Conservation (phyloP, 2,329 filamentous ascomycete species). For the Scedosporium apiospermum region DNA sequence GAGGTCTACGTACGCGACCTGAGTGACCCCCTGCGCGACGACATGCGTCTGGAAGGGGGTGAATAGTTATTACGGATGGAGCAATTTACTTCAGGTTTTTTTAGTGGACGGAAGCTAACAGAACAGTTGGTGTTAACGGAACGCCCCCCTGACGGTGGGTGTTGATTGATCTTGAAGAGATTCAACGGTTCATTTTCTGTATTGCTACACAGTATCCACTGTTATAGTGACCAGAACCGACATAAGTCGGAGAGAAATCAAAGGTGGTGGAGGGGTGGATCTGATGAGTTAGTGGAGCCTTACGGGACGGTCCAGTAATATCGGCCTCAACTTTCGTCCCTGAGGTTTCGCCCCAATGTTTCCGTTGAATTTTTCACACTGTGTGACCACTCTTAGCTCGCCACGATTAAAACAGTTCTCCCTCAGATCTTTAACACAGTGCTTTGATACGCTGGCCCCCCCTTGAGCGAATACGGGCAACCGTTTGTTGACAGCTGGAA, state of each 20-base stretch:
- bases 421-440: not conserved
- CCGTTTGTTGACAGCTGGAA: too few relatives aligned
- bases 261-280: not conserved
- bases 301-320: not conserved
- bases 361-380: not conserved
- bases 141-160: too few relatives aligned
- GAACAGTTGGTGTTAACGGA: too few relatives aligned
- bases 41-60: conserved; percentile 3
- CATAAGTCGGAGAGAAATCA: not conserved
- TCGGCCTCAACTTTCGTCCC: not conserved
- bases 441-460: too few relatives aligned
- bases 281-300: not conserved
- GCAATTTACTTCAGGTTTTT: not conserved
- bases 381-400: too few relatives aligned
- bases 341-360: not conserved
- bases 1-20: not conserved
- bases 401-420: too few relatives aligned
- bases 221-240: too few relatives aligned
- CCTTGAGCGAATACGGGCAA: too few relatives aligned
- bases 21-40: conserved; percentile 6
- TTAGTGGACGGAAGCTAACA: too few relatives aligned
- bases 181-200: too few relatives aligned
- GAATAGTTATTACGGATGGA: not conserved
- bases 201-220: too few relatives aligned
- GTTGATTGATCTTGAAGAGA: too few relatives aligned